Evolutionary conservation across 1,139 yeast species (phyloP), one percentile per base, ranked within the genome.

Genomic region (Yamadazyma atmosphaerica): DNA sequence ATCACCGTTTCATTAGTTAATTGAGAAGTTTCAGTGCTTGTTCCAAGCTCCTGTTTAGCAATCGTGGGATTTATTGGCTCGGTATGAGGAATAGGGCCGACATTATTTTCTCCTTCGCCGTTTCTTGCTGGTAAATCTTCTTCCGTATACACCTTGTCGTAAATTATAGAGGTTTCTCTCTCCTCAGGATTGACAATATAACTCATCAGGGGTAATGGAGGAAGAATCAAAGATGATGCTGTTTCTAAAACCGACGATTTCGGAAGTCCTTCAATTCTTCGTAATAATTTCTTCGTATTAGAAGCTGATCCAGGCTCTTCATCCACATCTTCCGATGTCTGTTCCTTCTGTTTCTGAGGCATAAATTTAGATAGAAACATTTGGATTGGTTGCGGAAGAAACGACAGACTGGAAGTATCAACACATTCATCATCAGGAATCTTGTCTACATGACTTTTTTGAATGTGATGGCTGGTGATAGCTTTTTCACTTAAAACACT

Each of bases 181-280:
- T 61, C 54, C 6, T 56, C 61, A 50, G 64, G 95, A 53, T 89
- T 87, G 25, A 77, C 76, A 15, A 92, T 77, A 57, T 77, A 92
- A 39, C 75, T 72, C 38, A 69, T 54, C 0, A 90, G 75, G 0
- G 98, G 98, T 8, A 85, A 63, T 1, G 97, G 96, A 0, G 98
- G 98, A n/a, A 87, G 61, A 2, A 92, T 61, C 9, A 89, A 76
- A 1, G 89, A 76, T 1, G 88, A 77, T 0, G 95, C 95, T 2
- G 95, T 82, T 46, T 86, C 89, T n/a, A 90, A 60, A 41, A 90
- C 78, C 0, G 95, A 84, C 0, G 94, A 72, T 50, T 81, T 86
- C 1, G 90, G 92, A 6, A 79, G 55, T 2, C 56, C 61, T 17
- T 56, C 56, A 13, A 52, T 45, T 30, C 46, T 34, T 24, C 33